Conservation (phyloP, 345 rosid genomes). For the Sisymbrium altissimum region DNA sequence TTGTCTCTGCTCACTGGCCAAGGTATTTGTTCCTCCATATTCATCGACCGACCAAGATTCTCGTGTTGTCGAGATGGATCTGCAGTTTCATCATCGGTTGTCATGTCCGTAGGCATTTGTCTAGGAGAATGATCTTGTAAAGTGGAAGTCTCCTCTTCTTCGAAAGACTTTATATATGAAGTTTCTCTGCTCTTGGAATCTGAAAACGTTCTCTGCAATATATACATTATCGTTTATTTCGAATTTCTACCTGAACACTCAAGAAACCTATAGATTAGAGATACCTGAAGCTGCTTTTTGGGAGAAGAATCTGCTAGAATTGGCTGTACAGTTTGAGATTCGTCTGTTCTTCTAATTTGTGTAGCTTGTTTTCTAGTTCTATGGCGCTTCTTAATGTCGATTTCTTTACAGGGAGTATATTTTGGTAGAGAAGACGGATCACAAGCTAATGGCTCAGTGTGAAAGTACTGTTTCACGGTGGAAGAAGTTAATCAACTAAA, state of each 20-base stretch:
- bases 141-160: slow-evolving; percentile 18
- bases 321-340: slow-evolving; percentile 14
- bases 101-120: slow-evolving; percentile 13
- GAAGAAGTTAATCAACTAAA: background rate
- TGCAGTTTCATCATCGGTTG: slow-evolving; percentile 14
- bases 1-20: slow-evolving; percentile 13
- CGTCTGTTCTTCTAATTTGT: background rate
- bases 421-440: slow-evolving; percentile 88
- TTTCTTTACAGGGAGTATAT: slow-evolving; percentile 88
- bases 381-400: slow-evolving; percentile 57
- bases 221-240: background rate
- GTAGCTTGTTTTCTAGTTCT: slow-evolving; percentile 53
- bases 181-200: slow-evolving; percentile 22
- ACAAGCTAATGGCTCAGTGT: slow-evolving; percentile 68
- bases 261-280: background rate
- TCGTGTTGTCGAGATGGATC: background rate
- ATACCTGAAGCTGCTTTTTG: slow-evolving; percentile 17
- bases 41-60: slow-evolving; percentile 1
- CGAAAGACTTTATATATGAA: background rate
- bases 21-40: slow-evolving; percentile 27
- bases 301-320: background rate
- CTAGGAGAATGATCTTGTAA: slow-evolving; percentile 3
- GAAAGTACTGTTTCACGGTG: slow-evolving; percentile 53
- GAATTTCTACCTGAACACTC: slow-evolving; percentile 1
- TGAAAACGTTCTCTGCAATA: slow-evolving; percentile 14